Conservation (phyloP, 495 filamentous ascomycete species). For the Aspergillus campestris region DNA sequence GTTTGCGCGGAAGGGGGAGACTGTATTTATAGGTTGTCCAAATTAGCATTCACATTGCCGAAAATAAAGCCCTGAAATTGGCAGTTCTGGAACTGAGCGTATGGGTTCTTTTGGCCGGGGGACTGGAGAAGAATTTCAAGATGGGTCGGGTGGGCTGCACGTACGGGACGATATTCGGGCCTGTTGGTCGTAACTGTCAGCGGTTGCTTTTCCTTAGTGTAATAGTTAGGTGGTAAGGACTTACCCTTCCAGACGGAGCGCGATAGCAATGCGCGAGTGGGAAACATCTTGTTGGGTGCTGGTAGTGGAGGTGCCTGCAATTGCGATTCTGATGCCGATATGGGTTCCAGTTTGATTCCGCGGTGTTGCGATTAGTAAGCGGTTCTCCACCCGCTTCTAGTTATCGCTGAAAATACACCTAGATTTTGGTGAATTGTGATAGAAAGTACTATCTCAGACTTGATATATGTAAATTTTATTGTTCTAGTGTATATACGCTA, state of each 20-base stretch:
- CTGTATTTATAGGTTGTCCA: conserved; percentile 8
- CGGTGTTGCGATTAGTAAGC: too few relatives aligned
- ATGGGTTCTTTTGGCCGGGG: background rate
- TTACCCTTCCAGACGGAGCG: conserved; percentile 74
- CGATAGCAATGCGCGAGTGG: conserved; percentile 49
- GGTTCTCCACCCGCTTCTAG: too few relatives aligned
- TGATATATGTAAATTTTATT: too few relatives aligned
- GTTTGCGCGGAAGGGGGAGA: conserved; percentile 34
- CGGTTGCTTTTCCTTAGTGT: background rate
- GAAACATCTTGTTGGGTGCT: conserved; percentile 43
- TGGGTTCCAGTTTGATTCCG: background rate
- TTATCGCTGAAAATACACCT: too few relatives aligned
- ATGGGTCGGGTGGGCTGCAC: conserved; percentile 11
- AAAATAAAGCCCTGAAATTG: too few relatives aligned
- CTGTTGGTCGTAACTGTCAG: conserved; percentile 23
- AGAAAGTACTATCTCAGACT: too few relatives aligned
- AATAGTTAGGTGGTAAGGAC: background rate
- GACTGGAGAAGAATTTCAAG: background rate
- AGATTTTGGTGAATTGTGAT: too few relatives aligned
- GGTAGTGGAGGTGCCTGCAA: background rate
- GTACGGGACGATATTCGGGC: conserved; percentile 49
- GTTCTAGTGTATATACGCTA: too few relatives aligned
- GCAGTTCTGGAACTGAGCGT: background rate
- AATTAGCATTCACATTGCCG: conserved; percentile 1
- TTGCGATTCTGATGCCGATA: conserved; percentile 6